Conservation (phyloP, 164 flowering plant species). For the Akebia trifoliata region DNA sequence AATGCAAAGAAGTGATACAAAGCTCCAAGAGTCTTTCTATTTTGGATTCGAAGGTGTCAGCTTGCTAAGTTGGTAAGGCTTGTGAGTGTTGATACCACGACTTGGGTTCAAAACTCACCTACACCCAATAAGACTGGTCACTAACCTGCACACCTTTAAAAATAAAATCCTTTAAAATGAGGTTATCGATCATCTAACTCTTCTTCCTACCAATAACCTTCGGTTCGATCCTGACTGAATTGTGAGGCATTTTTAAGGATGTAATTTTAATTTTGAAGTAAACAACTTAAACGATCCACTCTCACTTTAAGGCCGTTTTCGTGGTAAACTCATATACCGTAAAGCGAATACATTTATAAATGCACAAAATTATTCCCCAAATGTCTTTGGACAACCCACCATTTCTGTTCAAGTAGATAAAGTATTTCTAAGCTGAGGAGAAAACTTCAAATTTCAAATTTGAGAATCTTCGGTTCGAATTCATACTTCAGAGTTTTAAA, state of each 20-base stretch:
- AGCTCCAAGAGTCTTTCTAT: too few species aligned
- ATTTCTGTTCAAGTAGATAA: neutral
- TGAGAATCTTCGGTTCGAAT: too few species aligned
- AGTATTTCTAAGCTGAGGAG: neutral
- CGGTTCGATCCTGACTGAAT: neutral
- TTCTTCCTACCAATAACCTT: conserved; percentile 1
- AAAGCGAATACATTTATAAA: neutral
- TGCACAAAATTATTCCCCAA: neutral
- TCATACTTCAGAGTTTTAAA: too few species aligned
- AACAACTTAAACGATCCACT: neutral
- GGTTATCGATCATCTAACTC: neutral
- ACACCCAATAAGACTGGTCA: neutral
- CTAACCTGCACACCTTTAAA: neutral
- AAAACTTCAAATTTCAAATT: too few species aligned
- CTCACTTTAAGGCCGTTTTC: neutral
- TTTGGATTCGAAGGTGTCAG: too few species aligned
- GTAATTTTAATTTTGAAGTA: neutral
- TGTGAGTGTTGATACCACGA: too few species aligned
- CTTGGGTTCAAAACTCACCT: too few species aligned
- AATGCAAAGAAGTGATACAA: too few species aligned
- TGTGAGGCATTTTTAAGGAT: neutral
- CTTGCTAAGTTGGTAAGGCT: too few species aligned
- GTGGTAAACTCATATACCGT: neutral
- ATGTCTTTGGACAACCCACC: neutral
- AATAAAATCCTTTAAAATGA: conserved; percentile 5